phyloP scores from a whole-genome alignment of 169 alveolate genomes.

The Neospora caninum region DNA sequence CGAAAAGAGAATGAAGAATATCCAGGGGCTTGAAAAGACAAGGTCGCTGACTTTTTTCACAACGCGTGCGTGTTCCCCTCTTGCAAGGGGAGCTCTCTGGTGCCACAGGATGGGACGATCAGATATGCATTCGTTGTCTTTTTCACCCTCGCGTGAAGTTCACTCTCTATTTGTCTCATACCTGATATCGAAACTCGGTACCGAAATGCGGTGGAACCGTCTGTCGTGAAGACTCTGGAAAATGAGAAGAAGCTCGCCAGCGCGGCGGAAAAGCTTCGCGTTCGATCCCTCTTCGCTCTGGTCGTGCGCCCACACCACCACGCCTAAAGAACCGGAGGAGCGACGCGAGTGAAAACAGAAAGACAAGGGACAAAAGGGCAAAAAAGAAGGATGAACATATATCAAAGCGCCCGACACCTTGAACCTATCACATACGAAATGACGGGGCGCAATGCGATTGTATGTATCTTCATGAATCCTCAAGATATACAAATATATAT shows the following conservation, averaged over 20 bases:
- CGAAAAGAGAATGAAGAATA: too few species aligned
- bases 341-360: too few species aligned
- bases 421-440: too few species aligned
- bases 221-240: conserved; percentile 26
- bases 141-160: neutral
- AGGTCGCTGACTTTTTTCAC: too few species aligned
- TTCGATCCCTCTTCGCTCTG: neutral
- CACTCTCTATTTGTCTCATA: neutral
- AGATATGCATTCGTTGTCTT: too few species aligned
- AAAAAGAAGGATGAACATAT: neutral
- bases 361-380: neutral
- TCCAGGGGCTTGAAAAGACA: too few species aligned
- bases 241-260: conserved; percentile 57
- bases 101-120: too few species aligned
- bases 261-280: conserved; percentile 42
- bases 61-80: too few species aligned
- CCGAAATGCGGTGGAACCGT: conserved; percentile 52
- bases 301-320: conserved; percentile 55
- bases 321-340: conserved; percentile 11
- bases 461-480: too few species aligned
- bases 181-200: conserved; percentile 64
- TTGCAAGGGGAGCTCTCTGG: too few species aligned
- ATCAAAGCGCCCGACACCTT: neutral
- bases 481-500: neutral
- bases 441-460: too few species aligned